Base-by-base conservation (phyloP, 352 stramenopile species). In the Lagenidium giganteum region DNA sequence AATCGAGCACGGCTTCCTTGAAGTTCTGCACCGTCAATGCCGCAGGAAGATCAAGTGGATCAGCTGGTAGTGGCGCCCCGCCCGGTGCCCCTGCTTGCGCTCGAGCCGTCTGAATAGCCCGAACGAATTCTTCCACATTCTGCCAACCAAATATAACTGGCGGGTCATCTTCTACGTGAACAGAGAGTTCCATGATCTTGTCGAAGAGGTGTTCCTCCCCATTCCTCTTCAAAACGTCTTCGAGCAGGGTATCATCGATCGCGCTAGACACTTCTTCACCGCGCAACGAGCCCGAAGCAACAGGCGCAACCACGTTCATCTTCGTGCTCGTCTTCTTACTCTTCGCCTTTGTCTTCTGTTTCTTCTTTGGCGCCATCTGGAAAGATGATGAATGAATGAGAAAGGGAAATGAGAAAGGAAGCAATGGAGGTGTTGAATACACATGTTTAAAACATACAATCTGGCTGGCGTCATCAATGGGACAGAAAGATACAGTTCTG, bases 1-100 rank as follows among this genome's bases (percentile, higher is more conserved):
- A 61, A 6, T 61, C 52, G 30, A 61, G 38, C 44, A 61, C 44
- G 33, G 52, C 52, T 56, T 61, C 38, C 45, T 61, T 55, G 38
- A 55, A 61, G 34, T 35, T 55, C 37, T 51, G 44, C 31, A 47
- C 36, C 2, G 36, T 60, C 43, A 60, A 24, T 39, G n/a, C 37
- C 5, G 3, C 37, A 44, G 30, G 29, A 44, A 54, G 28, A 43
- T 13, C 36, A 50, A 60, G 32, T 17, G 51, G 51, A 50, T 41
- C 16, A 43, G 37, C 11, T 50, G 51, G 44, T 35, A 60, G 43
- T 60, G 51, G 51, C 17, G 29, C 29, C 28, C 36, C 48, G 38
- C 39, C 51, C 30, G 37, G 44, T 31, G 29, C 44, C 18, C 1
- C 31, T 24, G 44, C 51, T 51, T 49, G 42, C 13, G 21, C 34